A percentile compares a stretch with the other conserved stretches of the same genome.
Evolutionary conservation across 2,329 filamentous ascomycete species (phyloP).

Genomic region (Aphanoascus verrucosus): DNA sequence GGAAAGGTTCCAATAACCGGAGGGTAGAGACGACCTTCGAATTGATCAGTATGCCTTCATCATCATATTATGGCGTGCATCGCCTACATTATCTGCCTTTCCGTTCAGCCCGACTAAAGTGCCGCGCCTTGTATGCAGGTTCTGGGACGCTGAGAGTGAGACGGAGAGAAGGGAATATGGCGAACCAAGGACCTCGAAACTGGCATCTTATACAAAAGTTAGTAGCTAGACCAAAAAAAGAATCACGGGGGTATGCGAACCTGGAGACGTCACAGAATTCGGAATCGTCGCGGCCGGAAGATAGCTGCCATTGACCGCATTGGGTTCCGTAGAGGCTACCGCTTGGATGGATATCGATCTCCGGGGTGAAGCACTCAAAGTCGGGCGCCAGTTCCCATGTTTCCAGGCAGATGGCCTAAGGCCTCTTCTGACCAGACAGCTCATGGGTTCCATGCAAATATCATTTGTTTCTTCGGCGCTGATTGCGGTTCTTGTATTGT

Average conservation of each 20-base stretch:
- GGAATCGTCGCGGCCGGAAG: constrained; percentile 28
- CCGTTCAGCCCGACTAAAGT: constrained; percentile 84
- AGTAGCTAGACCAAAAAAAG: background rate
- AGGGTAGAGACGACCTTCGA: constrained; percentile 73
- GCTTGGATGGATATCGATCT: constrained; percentile 38
- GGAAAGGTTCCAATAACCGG: constrained; percentile 72
- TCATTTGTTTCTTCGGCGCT: background rate
- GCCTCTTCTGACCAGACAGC: constrained; percentile 29
- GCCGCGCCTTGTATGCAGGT: constrained; percentile 82
- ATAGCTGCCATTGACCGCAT: constrained; percentile 27
- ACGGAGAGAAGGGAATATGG: constrained; percentile 92
- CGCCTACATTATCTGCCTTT: constrained; percentile 72
- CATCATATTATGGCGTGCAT: background rate
- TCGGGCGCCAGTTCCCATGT: constrained; percentile 15
- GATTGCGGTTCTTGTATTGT: background rate
- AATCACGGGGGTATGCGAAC: constrained; percentile 20
- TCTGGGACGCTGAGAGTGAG: constrained; percentile 82
- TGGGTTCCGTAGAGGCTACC: constrained; percentile 31
- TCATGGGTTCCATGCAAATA: constrained; percentile 22
- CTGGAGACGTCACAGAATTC: constrained; percentile 33
- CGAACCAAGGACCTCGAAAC: constrained; percentile 84
- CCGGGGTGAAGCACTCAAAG: constrained; percentile 21
- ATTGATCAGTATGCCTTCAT: constrained; percentile 5
- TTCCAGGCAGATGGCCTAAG: constrained; percentile 27
- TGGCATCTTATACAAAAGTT: constrained; percentile 55